A percentile compares a stretch with the other conserved stretches of the same genome.
phyloP scores from a whole-genome alignment of 1,284 basidiomycete genomes.

The Malassezia slooffiae region DNA sequence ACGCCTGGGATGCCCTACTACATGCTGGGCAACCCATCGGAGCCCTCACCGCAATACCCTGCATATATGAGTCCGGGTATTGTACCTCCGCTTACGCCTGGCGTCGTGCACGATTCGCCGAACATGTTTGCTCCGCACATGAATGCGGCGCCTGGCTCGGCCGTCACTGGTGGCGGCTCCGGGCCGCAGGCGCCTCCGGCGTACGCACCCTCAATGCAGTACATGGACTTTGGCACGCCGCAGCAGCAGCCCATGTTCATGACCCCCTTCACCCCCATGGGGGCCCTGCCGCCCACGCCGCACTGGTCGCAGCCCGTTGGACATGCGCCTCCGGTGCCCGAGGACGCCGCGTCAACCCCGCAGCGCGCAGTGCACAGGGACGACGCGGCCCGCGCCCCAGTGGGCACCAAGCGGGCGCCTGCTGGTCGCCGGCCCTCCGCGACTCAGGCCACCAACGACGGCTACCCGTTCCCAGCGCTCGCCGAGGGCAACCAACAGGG shows the following conservation, averaged over 20 bases:
- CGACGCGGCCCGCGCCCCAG: too few species aligned
- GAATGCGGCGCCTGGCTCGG: slow-evolving; percentile 25
- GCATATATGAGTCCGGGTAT: too few species aligned
- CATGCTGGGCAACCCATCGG: slow-evolving; percentile 46
- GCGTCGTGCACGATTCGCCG: slow-evolving; percentile 18
- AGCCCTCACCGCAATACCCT: slow-evolving; percentile 47
- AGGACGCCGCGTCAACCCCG: too few species aligned
- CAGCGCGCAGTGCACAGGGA: too few species aligned
- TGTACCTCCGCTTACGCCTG: slow-evolving; percentile 47
- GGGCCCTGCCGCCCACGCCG: slow-evolving; percentile 25
- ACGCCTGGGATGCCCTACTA: slow-evolving; percentile 49
- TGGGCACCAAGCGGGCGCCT: background rate
- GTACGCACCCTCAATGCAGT: background rate
- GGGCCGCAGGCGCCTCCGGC: background rate
- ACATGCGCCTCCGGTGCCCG: too few species aligned
- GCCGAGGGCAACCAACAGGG: background rate
- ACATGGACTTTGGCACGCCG: background rate
- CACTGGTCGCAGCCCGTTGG: slow-evolving; percentile 34
- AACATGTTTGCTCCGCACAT: slow-evolving; percentile 10
- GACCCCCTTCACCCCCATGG: background rate
- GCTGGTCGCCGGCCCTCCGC: background rate
- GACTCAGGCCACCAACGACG: too few species aligned
- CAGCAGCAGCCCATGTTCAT: background rate
- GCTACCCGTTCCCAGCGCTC: slow-evolving; percentile 25
- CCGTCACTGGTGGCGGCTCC: slow-evolving; percentile 5